Percentiles rank a stretch among this genome's conserved stretches.
These are phyloP conservation scores for Pseudozyma thailandica DNA, from an alignment of 1,284 basidiomycete genomes.

Conservation along the genomic window DNA sequence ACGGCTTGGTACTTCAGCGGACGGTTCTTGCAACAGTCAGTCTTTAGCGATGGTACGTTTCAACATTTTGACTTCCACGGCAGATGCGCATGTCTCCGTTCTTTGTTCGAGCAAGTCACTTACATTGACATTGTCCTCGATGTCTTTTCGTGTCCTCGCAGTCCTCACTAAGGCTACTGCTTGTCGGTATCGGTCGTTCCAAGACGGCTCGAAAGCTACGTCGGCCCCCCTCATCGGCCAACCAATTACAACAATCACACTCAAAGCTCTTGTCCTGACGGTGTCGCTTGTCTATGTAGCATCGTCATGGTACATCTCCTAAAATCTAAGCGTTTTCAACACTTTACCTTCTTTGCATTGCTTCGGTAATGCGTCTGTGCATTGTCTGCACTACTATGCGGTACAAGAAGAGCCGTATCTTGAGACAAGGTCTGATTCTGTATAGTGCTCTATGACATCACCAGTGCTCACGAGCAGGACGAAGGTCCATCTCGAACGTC, in stretches of 20 bases:
- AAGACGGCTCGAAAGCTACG: slow-evolving; percentile 23
- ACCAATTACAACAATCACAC: slow-evolving; percentile 21
- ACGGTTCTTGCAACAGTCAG: slow-evolving; percentile 17
- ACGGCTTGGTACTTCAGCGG: slow-evolving; percentile 19
- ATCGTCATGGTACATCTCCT: slow-evolving; percentile 14
- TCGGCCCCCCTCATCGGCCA: slow-evolving; percentile 31
- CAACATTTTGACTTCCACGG: not conserved
- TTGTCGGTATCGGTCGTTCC: slow-evolving; percentile 10
- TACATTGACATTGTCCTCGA: not conserved
- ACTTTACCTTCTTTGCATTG: slow-evolving; percentile 12
- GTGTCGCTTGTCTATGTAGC: slow-evolving; percentile 38
- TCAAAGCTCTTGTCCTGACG: slow-evolving; percentile 20
- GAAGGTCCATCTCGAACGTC: slow-evolving; percentile 58
- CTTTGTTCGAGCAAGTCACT: slow-evolving; percentile 3
- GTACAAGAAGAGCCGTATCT: no score
- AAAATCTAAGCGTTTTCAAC: slow-evolving; percentile 53
- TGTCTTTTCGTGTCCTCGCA: slow-evolving; percentile 2
- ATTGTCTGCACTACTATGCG: no score
- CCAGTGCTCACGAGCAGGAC: slow-evolving; percentile 58
- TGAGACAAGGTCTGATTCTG: not conserved
- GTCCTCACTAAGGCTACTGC: slow-evolving; percentile 21
- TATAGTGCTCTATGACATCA: no score
- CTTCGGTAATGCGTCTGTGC: not conserved
- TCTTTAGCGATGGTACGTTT: slow-evolving; percentile 36
- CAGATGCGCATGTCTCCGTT: not conserved